These are phyloP conservation scores for Musa troglodytarum DNA, from an alignment of 176 grass and related monocot species.

Conservation along the genomic window DNA sequence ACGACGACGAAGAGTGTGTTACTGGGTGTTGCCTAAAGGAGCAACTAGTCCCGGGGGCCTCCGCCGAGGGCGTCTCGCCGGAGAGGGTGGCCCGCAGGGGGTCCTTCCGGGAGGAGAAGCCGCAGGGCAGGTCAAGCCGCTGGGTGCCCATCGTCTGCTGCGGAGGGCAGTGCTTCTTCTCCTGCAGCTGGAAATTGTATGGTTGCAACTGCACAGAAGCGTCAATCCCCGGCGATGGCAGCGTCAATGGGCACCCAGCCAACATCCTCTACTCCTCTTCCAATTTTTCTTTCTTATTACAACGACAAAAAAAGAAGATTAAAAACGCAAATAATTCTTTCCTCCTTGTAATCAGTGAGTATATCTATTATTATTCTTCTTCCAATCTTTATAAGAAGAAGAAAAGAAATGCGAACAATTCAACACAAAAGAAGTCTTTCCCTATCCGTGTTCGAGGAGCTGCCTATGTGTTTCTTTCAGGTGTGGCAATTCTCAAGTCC, in stretches of 20 bases:
- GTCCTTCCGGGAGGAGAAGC: slow-evolving; percentile 52
- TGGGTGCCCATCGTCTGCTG: slow-evolving; percentile 59
- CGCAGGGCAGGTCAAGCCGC: slow-evolving; percentile 60
- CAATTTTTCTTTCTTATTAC: not conserved
- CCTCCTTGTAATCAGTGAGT: not conserved
- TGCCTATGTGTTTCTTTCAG: too few species aligned
- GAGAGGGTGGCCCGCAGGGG: slow-evolving; percentile 22
- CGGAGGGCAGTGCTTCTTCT: not conserved
- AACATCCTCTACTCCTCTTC: slow-evolving; percentile 57
- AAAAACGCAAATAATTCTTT: not conserved
- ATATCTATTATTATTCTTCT: too few species aligned
- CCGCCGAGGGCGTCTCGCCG: slow-evolving; percentile 22
- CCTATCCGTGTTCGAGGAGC: too few species aligned
- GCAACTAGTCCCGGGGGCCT: slow-evolving; percentile 28
- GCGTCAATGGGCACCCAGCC: slow-evolving; percentile 57
- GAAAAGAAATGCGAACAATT: too few species aligned
- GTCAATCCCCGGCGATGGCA: slow-evolving; percentile 45
- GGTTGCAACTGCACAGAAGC: slow-evolving; percentile 10
- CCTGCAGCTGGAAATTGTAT: not conserved
- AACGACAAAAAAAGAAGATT: not conserved
- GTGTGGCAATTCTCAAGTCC: too few species aligned
- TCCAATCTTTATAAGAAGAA: too few species aligned
- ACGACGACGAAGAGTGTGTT: slow-evolving; percentile 11
- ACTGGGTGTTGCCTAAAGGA: slow-evolving; percentile 48
- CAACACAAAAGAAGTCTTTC: too few species aligned